These are phyloP conservation scores for Knufia fluminis DNA, from an alignment of 2,329 filamentous ascomycete species.

Conservation along the genomic window DNA sequence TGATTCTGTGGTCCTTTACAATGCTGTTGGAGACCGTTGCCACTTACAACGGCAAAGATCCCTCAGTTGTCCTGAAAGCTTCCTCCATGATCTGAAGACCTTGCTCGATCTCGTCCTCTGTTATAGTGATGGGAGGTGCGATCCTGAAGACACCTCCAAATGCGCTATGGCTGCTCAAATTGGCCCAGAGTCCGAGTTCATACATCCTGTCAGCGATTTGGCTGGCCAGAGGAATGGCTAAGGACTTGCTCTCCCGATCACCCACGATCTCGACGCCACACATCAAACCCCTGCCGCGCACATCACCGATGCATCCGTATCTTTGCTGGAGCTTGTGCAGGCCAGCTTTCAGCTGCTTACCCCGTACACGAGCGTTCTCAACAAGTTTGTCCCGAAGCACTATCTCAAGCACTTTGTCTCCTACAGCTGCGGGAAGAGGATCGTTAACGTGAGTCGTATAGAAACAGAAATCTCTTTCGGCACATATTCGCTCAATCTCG, in stretches of 20 bases:
- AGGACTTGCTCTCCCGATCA: slow-evolving; percentile 40
- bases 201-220: slow-evolving; percentile 41
- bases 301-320: slow-evolving; percentile 55
- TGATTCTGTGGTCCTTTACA: too few relatives aligned
- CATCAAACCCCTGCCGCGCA: slow-evolving; percentile 51
- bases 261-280: slow-evolving; percentile 50
- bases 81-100: slow-evolving; percentile 50
- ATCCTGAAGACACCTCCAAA: slow-evolving; percentile 52
- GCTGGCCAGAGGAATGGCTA: slow-evolving; percentile 40
- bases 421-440: slow-evolving; percentile 50
- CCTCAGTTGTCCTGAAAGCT: slow-evolving; percentile 34
- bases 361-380: slow-evolving; percentile 36
- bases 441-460: slow-evolving; percentile 57
- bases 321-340: slow-evolving; percentile 39
- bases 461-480: slow-evolving; percentile 45
- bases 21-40: too few relatives aligned
- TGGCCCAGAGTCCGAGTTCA: slow-evolving; percentile 48
- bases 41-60: slow-evolving; percentile 18
- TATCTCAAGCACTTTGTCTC: slow-evolving; percentile 53
- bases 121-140: slow-evolving; percentile 52
- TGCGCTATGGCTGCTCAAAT: slow-evolving; percentile 45
- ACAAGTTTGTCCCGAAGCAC: slow-evolving; percentile 48
- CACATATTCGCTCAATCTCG: slow-evolving; percentile 42
- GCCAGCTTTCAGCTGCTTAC: slow-evolving; percentile 39
- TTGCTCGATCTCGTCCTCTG: slow-evolving; percentile 40